phyloP scores from a whole-genome alignment of 345 rosid species.

The Rubroshorea leprosula region DNA sequence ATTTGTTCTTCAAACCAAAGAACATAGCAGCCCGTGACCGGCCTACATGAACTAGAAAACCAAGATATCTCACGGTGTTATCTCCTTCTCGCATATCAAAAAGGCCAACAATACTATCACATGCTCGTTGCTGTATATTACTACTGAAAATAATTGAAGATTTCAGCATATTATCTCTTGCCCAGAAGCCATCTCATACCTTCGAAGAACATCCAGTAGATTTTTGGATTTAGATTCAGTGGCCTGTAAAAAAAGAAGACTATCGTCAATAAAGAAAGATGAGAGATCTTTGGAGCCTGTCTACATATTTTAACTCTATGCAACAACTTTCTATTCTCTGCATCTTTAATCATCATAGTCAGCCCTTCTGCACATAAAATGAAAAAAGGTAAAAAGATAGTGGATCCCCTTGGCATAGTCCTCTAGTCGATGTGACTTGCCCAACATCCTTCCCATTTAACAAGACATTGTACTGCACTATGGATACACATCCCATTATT shows the following conservation, averaged over 20 bases:
- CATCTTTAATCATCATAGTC: neutral
- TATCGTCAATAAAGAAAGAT: neutral
- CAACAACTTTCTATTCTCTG: neutral
- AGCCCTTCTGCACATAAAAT: neutral
- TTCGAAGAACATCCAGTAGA: neutral
- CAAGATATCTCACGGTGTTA: too few relatives aligned
- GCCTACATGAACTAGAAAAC: too few relatives aligned
- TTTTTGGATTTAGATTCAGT: too few relatives aligned
- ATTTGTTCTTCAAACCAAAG: too few relatives aligned
- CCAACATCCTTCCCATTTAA: neutral
- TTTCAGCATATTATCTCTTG: too few relatives aligned
- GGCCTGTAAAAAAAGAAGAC: neutral
- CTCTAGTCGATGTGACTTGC: neutral
- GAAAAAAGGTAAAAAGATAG: neutral
- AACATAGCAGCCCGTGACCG: too few relatives aligned
- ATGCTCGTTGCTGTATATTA: too few relatives aligned
- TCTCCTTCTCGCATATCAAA: too few relatives aligned
- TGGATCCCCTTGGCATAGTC: neutral
- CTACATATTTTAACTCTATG: neutral
- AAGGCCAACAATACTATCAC: too few relatives aligned
- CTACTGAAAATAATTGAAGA: too few relatives aligned
- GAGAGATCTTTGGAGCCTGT: neutral
- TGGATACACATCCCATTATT: neutral
- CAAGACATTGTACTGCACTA: neutral
- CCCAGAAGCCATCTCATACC: too few relatives aligned